Evolutionary conservation across 2,329 filamentous ascomycete species (phyloP).

Genomic region (Verticillium klebahnii): DNA sequence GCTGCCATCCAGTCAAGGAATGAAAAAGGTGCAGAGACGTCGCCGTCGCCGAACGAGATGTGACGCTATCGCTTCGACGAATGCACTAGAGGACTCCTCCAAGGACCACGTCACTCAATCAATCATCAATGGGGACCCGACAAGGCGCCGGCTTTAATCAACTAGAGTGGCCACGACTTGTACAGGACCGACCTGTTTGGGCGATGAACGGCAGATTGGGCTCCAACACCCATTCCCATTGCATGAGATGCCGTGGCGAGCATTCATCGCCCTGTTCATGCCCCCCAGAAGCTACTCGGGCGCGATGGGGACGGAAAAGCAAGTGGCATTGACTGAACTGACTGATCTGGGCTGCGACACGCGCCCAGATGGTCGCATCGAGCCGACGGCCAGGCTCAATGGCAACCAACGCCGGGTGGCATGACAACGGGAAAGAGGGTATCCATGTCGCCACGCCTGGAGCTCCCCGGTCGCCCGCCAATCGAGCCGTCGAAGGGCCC

Average conservation of each 20-base stretch:
- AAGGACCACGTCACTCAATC: neutral
- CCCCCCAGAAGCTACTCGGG: neutral
- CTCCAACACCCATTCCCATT: neutral
- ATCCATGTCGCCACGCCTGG: neutral
- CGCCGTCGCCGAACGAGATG: neutral
- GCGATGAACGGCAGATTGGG: neutral
- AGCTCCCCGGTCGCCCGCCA: neutral
- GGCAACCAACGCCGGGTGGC: neutral
- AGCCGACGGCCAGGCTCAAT: neutral
- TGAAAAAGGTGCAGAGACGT: too few relatives aligned
- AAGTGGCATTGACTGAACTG: neutral
- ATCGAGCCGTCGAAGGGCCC: neutral
- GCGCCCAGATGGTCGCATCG: neutral
- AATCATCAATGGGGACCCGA: too few relatives aligned
- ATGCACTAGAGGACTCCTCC: neutral
- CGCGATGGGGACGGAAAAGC: neutral
- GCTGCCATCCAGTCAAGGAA: too few relatives aligned
- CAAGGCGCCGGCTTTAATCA: neutral
- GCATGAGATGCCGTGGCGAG: neutral
- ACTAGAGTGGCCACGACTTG: neutral
- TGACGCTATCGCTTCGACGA: neutral
- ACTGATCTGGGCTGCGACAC: too few relatives aligned
- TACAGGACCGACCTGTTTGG: too few relatives aligned
- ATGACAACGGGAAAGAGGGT: neutral
- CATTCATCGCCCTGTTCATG: neutral